These are phyloP conservation scores for Volvox reticuliferus DNA, from an alignment of 139 green algal genomes.

Conservation along the genomic window DNA sequence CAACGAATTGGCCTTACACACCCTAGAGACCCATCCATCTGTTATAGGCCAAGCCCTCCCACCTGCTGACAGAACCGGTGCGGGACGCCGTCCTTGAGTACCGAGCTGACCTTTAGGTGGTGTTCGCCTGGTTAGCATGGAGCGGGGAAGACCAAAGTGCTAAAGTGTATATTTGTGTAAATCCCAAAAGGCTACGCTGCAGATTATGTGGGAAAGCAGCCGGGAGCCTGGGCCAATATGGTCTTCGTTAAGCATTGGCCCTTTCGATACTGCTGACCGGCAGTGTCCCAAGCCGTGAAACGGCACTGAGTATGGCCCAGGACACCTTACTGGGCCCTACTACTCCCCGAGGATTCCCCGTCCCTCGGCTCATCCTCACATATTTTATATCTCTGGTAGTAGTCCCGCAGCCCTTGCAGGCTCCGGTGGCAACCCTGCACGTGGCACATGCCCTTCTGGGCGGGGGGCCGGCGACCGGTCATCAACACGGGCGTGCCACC, in stretches of 20 bases:
- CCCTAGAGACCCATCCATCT: too few relatives aligned
- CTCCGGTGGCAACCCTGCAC: conserved; percentile 71
- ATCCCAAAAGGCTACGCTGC: too few relatives aligned
- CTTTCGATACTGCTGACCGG: too few relatives aligned
- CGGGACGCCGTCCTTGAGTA: conserved; percentile 54
- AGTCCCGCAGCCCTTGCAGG: conserved; percentile 66
- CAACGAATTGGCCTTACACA: too few relatives aligned
- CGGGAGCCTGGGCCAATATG: too few relatives aligned
- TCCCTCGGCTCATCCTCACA: conserved; percentile 31
- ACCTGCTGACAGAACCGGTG: conserved; percentile 87
- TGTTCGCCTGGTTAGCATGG: conserved; percentile 39
- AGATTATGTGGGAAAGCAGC: too few relatives aligned
- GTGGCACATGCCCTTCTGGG: conserved; percentile 59
- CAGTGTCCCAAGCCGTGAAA: too few relatives aligned
- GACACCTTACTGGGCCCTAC: not conserved
- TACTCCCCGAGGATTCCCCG: not conserved
- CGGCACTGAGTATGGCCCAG: too few relatives aligned
- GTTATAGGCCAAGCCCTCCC: conserved; percentile 31
- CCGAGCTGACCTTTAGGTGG: conserved; percentile 71
- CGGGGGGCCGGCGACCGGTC: conserved; percentile 6
- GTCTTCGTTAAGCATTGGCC: too few relatives aligned
- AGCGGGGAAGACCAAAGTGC: not conserved
- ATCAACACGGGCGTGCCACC: conserved; percentile 16
- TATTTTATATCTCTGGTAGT: conserved; percentile 84
- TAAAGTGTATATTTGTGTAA: too few relatives aligned